phyloP scores from a whole-genome alignment of 495 filamentous ascomycete genomes.

The Pseudomonodictys pantanalensis region DNA sequence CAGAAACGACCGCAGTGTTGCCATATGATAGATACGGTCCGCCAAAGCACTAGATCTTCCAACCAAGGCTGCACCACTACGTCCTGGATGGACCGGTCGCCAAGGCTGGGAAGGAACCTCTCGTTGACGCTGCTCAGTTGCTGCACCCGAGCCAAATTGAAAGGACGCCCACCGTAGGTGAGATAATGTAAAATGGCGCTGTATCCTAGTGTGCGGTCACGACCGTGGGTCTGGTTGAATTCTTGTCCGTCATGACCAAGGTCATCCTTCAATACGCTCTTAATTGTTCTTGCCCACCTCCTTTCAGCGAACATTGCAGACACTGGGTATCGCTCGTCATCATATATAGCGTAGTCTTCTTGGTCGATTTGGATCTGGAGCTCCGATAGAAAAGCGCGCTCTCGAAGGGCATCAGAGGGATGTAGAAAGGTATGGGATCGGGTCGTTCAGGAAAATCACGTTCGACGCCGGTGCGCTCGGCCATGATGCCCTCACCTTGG shows the following conservation, averaged over 20 bases:
- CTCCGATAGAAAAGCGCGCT: not conserved
- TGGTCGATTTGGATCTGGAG: not conserved
- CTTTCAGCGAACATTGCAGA: not conserved
- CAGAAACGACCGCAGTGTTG: not conserved
- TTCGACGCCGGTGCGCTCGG: not conserved
- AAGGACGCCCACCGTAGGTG: not conserved
- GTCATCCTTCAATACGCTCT: not conserved
- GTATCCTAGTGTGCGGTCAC: not conserved
- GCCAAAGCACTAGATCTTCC: not conserved
- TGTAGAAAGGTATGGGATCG: not conserved
- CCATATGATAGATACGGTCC: not conserved
- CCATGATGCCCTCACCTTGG: not conserved
- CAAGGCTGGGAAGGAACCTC: not conserved
- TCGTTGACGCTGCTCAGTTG: not conserved
- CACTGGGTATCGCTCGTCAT: not conserved
- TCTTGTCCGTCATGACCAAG: not conserved
- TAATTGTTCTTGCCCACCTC: not conserved
- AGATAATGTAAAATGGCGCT: not conserved
- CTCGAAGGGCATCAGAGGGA: not conserved
- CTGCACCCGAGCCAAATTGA: not conserved
- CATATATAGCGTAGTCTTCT: not conserved
- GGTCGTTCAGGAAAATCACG: not conserved
- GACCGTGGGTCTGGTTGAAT: not conserved
- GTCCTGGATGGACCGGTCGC: not conserved
- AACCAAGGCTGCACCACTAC: not conserved